Base-by-base conservation (phyloP, 1,139 yeast genomes). In the Hyphopichia burtonii region DNA sequence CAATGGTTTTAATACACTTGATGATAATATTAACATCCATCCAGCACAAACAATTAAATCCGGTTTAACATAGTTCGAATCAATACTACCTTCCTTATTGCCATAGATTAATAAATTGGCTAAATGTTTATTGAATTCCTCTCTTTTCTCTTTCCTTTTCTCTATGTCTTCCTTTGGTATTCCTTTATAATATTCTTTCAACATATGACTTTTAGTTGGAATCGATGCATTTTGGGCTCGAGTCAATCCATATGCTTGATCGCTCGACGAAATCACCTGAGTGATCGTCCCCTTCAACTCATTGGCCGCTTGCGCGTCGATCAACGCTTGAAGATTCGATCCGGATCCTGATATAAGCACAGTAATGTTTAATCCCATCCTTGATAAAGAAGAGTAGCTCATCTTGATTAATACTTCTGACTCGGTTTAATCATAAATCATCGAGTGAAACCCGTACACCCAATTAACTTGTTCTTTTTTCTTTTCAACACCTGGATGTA, bases 261-360 rank as follows among this genome's bases (percentile, higher is more conserved):
- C 68, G 35, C 85, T 81, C 7, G 97, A 90, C 6, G 98, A 90
- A 32, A 93, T 79, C 34, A 93, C 99, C 53, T 81, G 80, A 16
- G 78, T 71, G 43, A 90, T 81, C 36, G 68, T 64, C 0, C 87
- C 94, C 22, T 71, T 61, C 11, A 65, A 66, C 15, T 67, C 62
- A 1, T 75, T 73, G 2, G 57, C 52, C 5, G 58, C 59, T 41
- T 76, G 67, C 1, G 95, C 88, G 60, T 93, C 96, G 38, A 93
- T 88, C 34, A 93, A 71, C 0, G 99, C 98, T 62, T 93, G 99
- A 36, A 93, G 71, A 57, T 93, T 93, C 17, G 97, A 83, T 1
- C 99, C 99, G 20, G 87, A 85, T 1, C 99, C 99, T 2, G 98
- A 91, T 38, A 93, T 93, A 40, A 93, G 77, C 1, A 93, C 97